Evolutionary conservation across 805 yeast species (phyloP).

Genomic region (Candida berthetii): DNA sequence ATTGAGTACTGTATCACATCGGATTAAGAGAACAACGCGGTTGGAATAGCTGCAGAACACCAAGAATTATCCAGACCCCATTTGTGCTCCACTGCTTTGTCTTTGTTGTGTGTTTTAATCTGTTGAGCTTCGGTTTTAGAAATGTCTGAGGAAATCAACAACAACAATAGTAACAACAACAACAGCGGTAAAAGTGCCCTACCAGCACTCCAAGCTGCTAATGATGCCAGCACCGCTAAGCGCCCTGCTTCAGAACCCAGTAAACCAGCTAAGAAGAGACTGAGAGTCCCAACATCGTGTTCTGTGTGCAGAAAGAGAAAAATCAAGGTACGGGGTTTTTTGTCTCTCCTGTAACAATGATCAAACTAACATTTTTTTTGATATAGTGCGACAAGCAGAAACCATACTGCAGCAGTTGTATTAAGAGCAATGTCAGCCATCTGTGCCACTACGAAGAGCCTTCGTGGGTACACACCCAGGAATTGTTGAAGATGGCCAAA

Average conservation of each 20-base stretch:
- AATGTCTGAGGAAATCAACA: not conserved
- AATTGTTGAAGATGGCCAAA: conserved; percentile 31
- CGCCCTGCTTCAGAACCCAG: not conserved
- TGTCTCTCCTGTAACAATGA: too few relatives aligned
- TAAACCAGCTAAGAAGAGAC: conserved; percentile 25
- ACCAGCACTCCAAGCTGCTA: not conserved
- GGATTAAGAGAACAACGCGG: too few relatives aligned
- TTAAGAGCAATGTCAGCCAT: conserved; percentile 49
- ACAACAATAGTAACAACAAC: not conserved
- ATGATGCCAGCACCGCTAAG: not conserved
- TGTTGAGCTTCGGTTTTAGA: too few relatives aligned
- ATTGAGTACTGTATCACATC: too few relatives aligned
- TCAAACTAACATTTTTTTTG: not conserved
- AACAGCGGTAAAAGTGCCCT: not conserved
- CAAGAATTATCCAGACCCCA: too few relatives aligned
- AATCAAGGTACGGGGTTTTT: conserved; percentile 23
- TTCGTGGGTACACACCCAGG: conserved; percentile 47
- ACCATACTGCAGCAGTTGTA: conserved; percentile 50
- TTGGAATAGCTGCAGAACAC: too few relatives aligned
- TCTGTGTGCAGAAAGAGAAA: conserved; percentile 43
- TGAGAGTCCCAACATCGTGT: conserved; percentile 41
- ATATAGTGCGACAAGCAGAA: conserved; percentile 35
- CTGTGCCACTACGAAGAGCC: conserved; percentile 53
- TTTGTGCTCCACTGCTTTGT: too few relatives aligned
- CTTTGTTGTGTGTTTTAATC: too few relatives aligned